These are phyloP conservation scores for Westerdykella ornata DNA, from an alignment of 2,329 filamentous ascomycete species.

Conservation along the genomic window DNA sequence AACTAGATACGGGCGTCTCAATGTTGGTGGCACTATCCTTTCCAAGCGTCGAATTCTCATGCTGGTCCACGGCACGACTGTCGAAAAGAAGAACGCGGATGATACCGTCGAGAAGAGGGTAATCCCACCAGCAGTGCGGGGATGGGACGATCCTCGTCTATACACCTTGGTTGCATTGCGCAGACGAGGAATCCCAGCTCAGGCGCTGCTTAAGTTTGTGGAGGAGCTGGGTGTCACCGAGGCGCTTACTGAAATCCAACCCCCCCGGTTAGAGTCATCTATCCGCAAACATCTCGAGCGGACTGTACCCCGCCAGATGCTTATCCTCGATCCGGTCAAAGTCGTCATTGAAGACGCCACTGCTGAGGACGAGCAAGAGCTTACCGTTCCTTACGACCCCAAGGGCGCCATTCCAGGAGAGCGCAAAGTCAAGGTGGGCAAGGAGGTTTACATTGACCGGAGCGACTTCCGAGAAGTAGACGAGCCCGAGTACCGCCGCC, in stretches of 20 bases:
- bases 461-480: conserved; percentile 70
- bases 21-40: conserved; percentile 75
- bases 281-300: conserved; percentile 81
- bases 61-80: conserved; percentile 60
- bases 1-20: conserved; percentile 57
- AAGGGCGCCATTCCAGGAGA: conserved; percentile 57
- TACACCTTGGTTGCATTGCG: conserved; percentile 82
- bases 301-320: conserved; percentile 81
- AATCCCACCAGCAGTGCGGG: conserved; percentile 58
- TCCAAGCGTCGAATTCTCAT: conserved; percentile 79
- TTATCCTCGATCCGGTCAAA: conserved; percentile 78
- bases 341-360: conserved; percentile 73
- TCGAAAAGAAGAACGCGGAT: conserved; percentile 41
- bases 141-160: conserved; percentile 85
- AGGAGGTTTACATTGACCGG: conserved; percentile 77
- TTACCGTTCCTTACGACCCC: conserved; percentile 71
- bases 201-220: conserved; percentile 81
- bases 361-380: conserved; percentile 60
- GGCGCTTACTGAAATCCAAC: conserved; percentile 69
- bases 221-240: conserved; percentile 90
- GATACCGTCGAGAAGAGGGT: conserved; percentile 34
- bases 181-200: conserved; percentile 78
- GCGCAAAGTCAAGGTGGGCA: conserved; percentile 60
- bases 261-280: conserved; percentile 74
- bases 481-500: conserved; percentile 67